Evolutionary conservation across 768 basidiomycete species (phyloP).

Genomic region (Rhizopogon salebrosus): DNA sequence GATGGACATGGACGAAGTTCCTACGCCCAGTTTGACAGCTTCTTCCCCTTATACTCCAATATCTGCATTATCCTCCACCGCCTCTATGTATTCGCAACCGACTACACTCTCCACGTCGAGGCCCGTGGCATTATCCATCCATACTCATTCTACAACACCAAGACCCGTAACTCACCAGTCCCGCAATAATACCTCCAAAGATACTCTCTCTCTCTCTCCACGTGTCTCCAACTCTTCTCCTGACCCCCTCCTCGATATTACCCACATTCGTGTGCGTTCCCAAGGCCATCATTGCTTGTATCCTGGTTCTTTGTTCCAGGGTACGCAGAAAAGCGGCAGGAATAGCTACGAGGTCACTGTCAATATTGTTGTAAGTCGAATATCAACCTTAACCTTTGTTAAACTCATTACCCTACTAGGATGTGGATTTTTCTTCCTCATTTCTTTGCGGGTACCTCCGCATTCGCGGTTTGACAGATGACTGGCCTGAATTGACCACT

Average conservation of each 20-base stretch:
- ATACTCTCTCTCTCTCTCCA: constrained; percentile 3
- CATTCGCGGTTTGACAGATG: constrained; percentile 88
- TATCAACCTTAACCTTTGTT: constrained; percentile 2
- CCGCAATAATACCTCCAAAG: background rate
- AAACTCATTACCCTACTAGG: constrained; percentile 39
- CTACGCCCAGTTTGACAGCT: background rate
- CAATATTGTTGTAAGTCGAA: constrained; percentile 73
- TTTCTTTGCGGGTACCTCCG: constrained; percentile 88
- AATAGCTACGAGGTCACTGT: constrained; percentile 95
- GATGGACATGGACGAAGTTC: constrained; percentile 26
- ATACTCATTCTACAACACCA: constrained; percentile 7
- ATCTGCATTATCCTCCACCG: background rate
- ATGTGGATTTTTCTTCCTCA: constrained; percentile 84
- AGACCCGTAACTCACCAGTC: background rate
- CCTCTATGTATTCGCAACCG: background rate
- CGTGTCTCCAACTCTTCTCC: constrained; percentile 25
- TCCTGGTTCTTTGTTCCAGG: constrained; percentile 83
- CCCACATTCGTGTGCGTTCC: constrained; percentile 66
- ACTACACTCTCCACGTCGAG: constrained; percentile 1
- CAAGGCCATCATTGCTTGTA: constrained; percentile 76
- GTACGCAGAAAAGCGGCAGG: constrained; percentile 90
- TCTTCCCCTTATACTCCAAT: background rate
- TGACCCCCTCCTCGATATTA: constrained; percentile 69
- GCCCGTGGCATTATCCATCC: constrained; percentile 11
- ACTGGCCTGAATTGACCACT: constrained; percentile 93